Percentiles rank a stretch among this genome's conserved stretches.
Evolutionary conservation across 1,284 basidiomycete species (phyloP).

Genomic region (Agaricales sp.): DNA sequence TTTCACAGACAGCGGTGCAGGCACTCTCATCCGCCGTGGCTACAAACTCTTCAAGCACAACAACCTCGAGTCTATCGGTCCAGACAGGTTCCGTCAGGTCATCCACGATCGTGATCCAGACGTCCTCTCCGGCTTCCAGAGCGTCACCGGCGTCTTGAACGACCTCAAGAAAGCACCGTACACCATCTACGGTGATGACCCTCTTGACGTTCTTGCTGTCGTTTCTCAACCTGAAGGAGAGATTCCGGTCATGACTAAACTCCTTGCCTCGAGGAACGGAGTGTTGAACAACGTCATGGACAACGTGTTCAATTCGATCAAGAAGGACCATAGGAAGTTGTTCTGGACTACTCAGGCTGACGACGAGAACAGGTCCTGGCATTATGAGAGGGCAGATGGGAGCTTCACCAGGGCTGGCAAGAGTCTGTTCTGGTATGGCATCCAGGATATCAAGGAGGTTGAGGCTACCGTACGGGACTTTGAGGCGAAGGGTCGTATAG

Average conservation of each 20-base stretch:
- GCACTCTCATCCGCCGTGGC: slow-evolving; percentile 93
- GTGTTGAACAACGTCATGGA: slow-evolving; percentile 92
- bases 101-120: slow-evolving; percentile 94
- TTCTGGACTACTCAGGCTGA: slow-evolving; percentile 97
- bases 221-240: slow-evolving; percentile 89
- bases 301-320: slow-evolving; percentile 94
- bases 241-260: slow-evolving; percentile 86
- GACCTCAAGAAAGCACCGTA: slow-evolving; percentile 76
- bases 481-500: slow-evolving; percentile 80
- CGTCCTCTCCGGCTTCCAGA: slow-evolving; percentile 75
- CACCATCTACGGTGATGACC: slow-evolving; percentile 97
- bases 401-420: slow-evolving; percentile 92
- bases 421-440: slow-evolving; percentile 96
- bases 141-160: slow-evolving; percentile 84
- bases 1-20: slow-evolving; percentile 97
- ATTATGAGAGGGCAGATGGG: slow-evolving; percentile 97
- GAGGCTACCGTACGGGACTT: slow-evolving; percentile 79
- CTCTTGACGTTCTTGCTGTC: slow-evolving; percentile 90
- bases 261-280: slow-evolving; percentile 82
- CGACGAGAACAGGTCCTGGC: slow-evolving; percentile 96
- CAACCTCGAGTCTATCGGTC: slow-evolving; percentile 76
- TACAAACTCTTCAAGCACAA: slow-evolving; percentile 95
- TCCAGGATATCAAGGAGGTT: slow-evolving; percentile 88
- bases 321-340: slow-evolving; percentile 88
- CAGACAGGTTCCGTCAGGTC: slow-evolving; percentile 88